Conservation (phyloP, 169 alveolate species). For the Plasmodium cynomolgi region DNA sequence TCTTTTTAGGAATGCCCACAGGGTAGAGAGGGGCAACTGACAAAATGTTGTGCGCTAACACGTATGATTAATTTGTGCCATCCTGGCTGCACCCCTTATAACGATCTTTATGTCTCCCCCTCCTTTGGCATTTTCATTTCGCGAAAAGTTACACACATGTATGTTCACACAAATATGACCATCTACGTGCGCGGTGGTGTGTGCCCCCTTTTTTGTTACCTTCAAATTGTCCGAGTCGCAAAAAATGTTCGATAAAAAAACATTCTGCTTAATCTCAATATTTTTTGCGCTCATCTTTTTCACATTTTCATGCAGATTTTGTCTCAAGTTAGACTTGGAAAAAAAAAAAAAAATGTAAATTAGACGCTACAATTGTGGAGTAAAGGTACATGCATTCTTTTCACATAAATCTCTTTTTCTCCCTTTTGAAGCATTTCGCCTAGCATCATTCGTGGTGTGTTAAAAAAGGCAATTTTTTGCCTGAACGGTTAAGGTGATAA, state of each 20-base stretch:
- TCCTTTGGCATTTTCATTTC: not conserved
- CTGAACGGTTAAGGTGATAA: conserved; percentile 17
- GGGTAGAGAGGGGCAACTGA: not conserved
- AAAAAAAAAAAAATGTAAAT: not conserved
- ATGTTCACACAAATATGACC: not conserved
- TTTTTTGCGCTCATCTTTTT: conserved; percentile 53
- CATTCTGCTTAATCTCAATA: conserved; percentile 57
- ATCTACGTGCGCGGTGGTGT: not conserved
- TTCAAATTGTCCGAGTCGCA: conserved; percentile 71
- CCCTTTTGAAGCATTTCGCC: not conserved
- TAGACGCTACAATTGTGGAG: not conserved
- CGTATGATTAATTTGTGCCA: not conserved
- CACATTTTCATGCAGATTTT: conserved; percentile 24
- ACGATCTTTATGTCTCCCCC: not conserved
- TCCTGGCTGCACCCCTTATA: not conserved
- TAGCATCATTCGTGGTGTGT: not conserved
- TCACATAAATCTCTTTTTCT: not conserved
- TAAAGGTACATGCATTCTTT: not conserved
- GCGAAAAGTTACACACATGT: not conserved
- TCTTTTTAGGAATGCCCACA: not conserved
- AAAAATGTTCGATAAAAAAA: conserved; percentile 63
- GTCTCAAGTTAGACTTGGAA: not conserved
- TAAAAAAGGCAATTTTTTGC: not conserved
- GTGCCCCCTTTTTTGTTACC: conserved; percentile 25
- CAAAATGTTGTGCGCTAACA: not conserved